Conservation (phyloP, 2,329 filamentous ascomycete species). For the Fusarium sambucinum region DNA sequence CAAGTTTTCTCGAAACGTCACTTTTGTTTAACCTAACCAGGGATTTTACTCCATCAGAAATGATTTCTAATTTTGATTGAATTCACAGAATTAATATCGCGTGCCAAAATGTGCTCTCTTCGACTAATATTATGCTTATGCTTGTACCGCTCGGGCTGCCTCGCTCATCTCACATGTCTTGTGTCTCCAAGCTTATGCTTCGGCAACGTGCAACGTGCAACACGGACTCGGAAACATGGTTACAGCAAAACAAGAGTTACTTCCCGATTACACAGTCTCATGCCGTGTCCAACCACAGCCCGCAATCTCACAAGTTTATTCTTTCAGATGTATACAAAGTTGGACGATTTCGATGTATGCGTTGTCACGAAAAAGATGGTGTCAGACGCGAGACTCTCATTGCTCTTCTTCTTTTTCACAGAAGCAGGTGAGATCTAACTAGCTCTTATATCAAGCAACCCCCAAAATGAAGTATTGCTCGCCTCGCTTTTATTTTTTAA, state of each 20-base stretch:
- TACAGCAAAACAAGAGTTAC: background rate
- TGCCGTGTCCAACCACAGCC: conserved; percentile 22
- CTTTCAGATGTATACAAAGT: conserved; percentile 33
- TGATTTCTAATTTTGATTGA: background rate
- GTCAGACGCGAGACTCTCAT: conserved; percentile 18
- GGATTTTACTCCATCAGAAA: background rate
- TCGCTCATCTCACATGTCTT: conserved; percentile 8
- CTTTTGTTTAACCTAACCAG: background rate
- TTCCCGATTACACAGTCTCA: background rate
- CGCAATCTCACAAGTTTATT: conserved; percentile 25
- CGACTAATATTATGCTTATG: too few relatives aligned
- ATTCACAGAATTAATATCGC: conserved; percentile 5
- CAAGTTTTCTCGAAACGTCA: conserved; percentile 27
- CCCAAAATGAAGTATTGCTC: conserved; percentile 27
- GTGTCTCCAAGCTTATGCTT: conserved; percentile 12
- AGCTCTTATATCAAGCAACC: conserved; percentile 34
- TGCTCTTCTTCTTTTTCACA: conserved; percentile 12
- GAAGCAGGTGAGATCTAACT: conserved; percentile 29
- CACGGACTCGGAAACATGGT: background rate
- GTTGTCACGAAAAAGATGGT: conserved; percentile 40
- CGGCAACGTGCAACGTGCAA: conserved; percentile 17
- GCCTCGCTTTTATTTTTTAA: conserved; percentile 32
- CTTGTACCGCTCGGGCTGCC: background rate
- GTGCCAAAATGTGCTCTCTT: background rate
- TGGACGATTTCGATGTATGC: conserved; percentile 38